Base-by-base conservation (phyloP, 1,139 yeast species). In the Blastobotrys illinoisensis region DNA sequence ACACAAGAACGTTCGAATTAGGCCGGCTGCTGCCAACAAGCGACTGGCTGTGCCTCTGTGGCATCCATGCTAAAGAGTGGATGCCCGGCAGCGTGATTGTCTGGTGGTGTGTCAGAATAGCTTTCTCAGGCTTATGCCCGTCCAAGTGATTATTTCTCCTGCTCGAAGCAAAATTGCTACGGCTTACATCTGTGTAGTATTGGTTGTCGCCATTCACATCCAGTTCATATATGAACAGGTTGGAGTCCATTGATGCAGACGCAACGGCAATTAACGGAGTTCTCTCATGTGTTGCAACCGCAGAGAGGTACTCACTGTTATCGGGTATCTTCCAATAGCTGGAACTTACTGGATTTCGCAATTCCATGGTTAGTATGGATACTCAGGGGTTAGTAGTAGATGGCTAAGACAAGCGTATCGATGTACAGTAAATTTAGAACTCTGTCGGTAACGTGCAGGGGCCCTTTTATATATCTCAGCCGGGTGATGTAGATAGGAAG, bases 301-400 rank as follows among this genome's bases (percentile, higher is more conserved):
- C 74, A 0, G 89, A 85, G 54, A 87, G 73, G 60, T 81, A 80
- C 65, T 77, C 72, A 47, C 77, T 71, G 36, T 73, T 69, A 64
- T 85, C 89, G 2, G 89, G 88, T 5, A 86, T 73, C 60, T 78
- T 80, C 95, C 95, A 87, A 69, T 86, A 86, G 26, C 53, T 48
- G 9, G 54, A 50, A 19, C 48, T 44, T 2, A 54, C 53, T 13
- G 50, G 24, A 26, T 48, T 46, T 16, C 43, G 53, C 9, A n/a
- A 9, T 36, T 48, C 46, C 50, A 36, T 32, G 40, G 19, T 48
- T 2, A 20, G 46, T 26, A 14, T 23, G 7, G 40, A n/a, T n/a
- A n/a, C 16, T 32, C 16, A n/a, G 40, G 13, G 32, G 40, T 32
- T 32, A 32, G 40, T 32, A 32, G 40, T 11, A 32, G 32, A 16